Conservation (phyloP, 352 stramenopile species). For the Globisporangium apiculatum region DNA sequence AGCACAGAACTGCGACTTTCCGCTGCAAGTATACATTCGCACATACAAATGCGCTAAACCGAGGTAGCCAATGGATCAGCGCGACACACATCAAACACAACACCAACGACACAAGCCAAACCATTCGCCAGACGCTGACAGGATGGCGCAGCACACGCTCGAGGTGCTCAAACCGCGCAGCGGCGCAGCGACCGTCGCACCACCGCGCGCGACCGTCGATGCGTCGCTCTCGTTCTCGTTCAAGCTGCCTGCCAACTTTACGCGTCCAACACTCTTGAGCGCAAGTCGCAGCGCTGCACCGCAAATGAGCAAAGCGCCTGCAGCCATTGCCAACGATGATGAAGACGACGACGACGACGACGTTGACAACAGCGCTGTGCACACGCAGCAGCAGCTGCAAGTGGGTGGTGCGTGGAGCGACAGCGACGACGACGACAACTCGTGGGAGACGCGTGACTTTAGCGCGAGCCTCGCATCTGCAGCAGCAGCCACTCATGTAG, state of each 20-base stretch:
- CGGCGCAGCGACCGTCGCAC: conserved; percentile 4
- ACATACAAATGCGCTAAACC: no score
- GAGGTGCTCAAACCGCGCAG: conserved; percentile 33
- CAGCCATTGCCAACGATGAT: neutral
- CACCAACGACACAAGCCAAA: neutral
- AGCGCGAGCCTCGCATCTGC: neutral
- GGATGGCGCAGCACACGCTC: conserved; percentile 17
- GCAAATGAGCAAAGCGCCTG: neutral
- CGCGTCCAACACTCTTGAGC: conserved; percentile 1
- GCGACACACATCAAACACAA: neutral
- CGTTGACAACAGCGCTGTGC: neutral
- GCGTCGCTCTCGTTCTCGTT: conserved; percentile 45
- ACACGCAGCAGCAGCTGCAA: neutral
- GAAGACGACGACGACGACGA: neutral
- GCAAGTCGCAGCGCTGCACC: neutral
- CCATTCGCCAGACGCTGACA: neutral
- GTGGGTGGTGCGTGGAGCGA: conserved; percentile 2
- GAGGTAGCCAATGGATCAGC: neutral
- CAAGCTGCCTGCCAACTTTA: conserved; percentile 25
- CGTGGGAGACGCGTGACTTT: conserved; percentile 42
- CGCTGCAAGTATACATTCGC: no score
- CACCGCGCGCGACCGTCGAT: conserved; percentile 25
- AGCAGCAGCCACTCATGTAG: neutral
- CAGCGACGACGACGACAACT: conserved; percentile 3
- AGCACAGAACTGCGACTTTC: no score